Evolutionary conservation across 148 eudicot genomes (phyloP).

Genomic region (Cornus suecica): DNA sequence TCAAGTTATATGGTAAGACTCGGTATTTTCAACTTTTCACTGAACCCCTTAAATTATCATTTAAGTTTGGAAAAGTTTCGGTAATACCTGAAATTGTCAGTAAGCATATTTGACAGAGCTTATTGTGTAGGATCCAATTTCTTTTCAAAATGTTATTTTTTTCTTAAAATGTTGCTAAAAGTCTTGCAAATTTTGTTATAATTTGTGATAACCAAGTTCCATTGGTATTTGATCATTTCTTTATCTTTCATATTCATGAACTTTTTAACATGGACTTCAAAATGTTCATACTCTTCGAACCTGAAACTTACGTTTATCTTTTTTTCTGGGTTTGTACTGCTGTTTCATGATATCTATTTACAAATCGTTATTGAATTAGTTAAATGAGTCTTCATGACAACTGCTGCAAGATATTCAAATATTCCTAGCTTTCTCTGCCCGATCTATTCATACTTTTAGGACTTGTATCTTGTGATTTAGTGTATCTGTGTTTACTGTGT

Average conservation of each 20-base stretch:
- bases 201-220: no score
- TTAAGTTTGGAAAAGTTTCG: neutral
- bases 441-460: neutral
- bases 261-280: neutral
- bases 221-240: no score
- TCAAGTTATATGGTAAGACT: no score
- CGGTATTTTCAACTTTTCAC: neutral
- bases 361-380: neutral
- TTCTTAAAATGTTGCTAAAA: no score
- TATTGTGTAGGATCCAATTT: neutral
- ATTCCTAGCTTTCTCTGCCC: neutral
- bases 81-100: neutral
- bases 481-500: constrained; percentile 10
- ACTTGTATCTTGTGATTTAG: neutral
- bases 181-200: no score
- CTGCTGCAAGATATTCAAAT: neutral
- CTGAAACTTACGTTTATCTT: neutral
- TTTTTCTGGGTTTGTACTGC: neutral
- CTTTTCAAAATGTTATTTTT: no score
- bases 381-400: neutral
- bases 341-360: neutral
- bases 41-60: neutral
- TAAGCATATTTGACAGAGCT: neutral
- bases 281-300: neutral
- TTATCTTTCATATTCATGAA: neutral